Evolutionary conservation across 73 alveolate genomes (phyloP), one percentile per base, ranked within the genome.

Genomic region (Paramecium sonneborni): DNA sequence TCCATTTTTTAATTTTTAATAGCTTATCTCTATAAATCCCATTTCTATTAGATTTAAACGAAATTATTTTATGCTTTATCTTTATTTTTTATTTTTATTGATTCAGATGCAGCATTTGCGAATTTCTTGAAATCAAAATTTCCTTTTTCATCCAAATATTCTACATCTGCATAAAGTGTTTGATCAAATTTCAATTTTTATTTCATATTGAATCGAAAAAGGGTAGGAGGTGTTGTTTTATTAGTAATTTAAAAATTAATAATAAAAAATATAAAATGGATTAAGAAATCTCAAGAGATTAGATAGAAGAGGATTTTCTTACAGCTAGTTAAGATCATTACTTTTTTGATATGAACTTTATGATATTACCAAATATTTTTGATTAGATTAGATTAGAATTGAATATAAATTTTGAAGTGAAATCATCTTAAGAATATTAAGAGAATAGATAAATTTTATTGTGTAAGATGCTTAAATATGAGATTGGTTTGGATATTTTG

Each of bases 161-260:
- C 90, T 23, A 79, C 90, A 79, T 79, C 90, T 39, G 90, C 90
- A 46, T 79, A 79, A 18, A 79, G 44, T 11, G 90, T 79, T 44
- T 79, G 62, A 72, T 72, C 44, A 3, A 72, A 62, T 26, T 62
- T 30, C 28, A 11, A 15, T 62, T 62, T 62, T 62, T 62, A 62
- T 62, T 62, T 62, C 84, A 62, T 62, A n/a, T 15, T 8, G 3
- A 48, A 14, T 48, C 15, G 14, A 52, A 52, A 21, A n/a, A 52
- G 30, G 34, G 0, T n/a, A 21, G 34, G 0, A 15, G 23, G 15
- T 52, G 15, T 20, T 52, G n/a, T 5, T 5, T 52, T 18, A 3
- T 18, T 15, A 52, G n/a, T n/a, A n/a, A n/a, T n/a, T n/a, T n/a
- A n/a, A n/a, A 41, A 41, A 41, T 41, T 41, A 41, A 41, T 41